phyloP scores from a whole-genome alignment of 192 early-diverging fungal species.

The Backusella liffmaniae region DNA sequence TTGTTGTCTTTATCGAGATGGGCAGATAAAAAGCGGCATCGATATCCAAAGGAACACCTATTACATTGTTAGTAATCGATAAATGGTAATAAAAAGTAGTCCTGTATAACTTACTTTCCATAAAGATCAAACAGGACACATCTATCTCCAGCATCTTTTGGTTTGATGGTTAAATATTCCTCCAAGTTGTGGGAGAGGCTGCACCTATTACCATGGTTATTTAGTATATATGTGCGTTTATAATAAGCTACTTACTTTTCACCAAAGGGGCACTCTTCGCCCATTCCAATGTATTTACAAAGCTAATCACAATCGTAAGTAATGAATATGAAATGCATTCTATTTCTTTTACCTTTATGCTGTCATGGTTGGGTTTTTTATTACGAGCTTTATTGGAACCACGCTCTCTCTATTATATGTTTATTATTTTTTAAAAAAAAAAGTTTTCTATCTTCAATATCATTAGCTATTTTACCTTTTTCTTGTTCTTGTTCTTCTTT shows the following conservation, averaged over 20 bases:
- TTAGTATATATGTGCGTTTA: not conserved
- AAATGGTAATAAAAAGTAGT: too few relatives aligned
- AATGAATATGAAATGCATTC: not conserved
- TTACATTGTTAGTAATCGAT: not conserved
- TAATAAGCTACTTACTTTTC: constrained; percentile 24
- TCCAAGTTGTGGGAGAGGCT: constrained; percentile 76
- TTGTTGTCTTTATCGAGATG: constrained; percentile 51
- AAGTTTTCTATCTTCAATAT: not conserved
- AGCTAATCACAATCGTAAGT: constrained; percentile 24
- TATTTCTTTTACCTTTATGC: constrained; percentile 16
- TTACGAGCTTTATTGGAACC: constrained; percentile 24
- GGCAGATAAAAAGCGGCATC: constrained; percentile 57
- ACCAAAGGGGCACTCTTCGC: constrained; percentile 48
- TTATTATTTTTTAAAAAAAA: not conserved
- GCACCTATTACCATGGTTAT: constrained; percentile 44
- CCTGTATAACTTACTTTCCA: constrained; percentile 60
- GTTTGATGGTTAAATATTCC: constrained; percentile 67
- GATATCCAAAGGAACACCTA: constrained; percentile 60
- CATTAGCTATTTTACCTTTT: not conserved
- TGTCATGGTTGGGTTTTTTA: constrained; percentile 20
- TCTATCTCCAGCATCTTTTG: constrained; percentile 63
- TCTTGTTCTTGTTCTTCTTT: not conserved
- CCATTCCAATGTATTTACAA: constrained; percentile 47
- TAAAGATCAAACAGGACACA: constrained; percentile 71
- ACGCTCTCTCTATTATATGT: not conserved